These are phyloP conservation scores for Russula griseocarnosa DNA, from an alignment of 768 basidiomycete species.

Conservation along the genomic window DNA sequence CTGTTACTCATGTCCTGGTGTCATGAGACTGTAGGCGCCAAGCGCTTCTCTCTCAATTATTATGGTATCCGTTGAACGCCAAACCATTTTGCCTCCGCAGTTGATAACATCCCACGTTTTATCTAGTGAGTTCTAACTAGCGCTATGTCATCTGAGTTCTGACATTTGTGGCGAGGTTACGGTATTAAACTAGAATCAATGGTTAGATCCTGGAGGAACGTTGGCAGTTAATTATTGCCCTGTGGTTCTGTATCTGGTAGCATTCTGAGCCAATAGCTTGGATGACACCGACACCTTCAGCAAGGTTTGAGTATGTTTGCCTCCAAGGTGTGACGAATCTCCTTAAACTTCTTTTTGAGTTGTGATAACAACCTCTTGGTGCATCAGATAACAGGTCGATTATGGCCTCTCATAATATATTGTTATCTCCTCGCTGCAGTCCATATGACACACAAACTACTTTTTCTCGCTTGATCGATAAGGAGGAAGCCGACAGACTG, in stretches of 20 bases:
- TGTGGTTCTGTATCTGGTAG: neutral
- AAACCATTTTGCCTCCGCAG: neutral
- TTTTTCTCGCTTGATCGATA: constrained; percentile 17
- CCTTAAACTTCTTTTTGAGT: neutral
- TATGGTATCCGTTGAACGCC: neutral
- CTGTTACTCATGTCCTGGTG: neutral
- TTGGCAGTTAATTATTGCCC: constrained; percentile 3
- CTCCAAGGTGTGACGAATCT: constrained; percentile 4
- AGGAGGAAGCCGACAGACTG: constrained; percentile 12
- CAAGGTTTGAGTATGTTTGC: neutral
- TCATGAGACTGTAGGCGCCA: neutral
- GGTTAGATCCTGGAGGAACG: neutral
- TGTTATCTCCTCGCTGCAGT: neutral
- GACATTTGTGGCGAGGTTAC: neutral
- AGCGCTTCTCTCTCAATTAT: neutral
- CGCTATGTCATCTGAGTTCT: neutral
- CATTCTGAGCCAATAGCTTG: neutral
- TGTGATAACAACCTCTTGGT: neutral
- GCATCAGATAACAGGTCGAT: constrained; percentile 2
- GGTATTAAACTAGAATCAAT: neutral
- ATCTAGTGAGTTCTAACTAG: neutral
- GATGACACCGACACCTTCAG: neutral
- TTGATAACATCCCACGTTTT: neutral
- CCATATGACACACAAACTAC: neutral
- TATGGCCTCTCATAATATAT: neutral